phyloP scores from a whole-genome alignment of 495 filamentous ascomycete species.

The Clohesyomyces aquaticus region DNA sequence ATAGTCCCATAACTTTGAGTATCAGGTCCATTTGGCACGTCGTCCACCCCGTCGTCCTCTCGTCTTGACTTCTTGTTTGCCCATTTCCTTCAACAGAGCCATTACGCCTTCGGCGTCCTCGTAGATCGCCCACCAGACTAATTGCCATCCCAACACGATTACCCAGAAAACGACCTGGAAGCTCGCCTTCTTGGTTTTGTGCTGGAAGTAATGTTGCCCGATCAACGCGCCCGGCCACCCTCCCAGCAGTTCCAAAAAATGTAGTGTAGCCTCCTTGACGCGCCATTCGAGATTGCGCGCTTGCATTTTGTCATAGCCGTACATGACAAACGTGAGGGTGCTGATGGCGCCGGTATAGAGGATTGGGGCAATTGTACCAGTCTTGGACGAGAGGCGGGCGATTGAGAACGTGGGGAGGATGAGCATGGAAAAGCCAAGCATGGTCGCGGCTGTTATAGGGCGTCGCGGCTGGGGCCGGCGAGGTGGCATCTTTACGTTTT shows the following conservation, averaged over 20 bases:
- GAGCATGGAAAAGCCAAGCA: neutral
- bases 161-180: conserved; percentile 35
- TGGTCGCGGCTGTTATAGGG: neutral
- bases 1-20: no score
- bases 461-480: neutral
- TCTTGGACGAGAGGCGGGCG: neutral
- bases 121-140: conserved; percentile 31
- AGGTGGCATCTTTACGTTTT: neutral
- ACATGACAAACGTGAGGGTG: conserved; percentile 33
- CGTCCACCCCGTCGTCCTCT: neutral
- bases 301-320: conserved; percentile 38
- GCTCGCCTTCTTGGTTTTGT: conserved; percentile 36
- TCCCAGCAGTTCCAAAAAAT: conserved; percentile 31
- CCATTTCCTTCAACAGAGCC: neutral
- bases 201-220: conserved; percentile 35
- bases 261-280: conserved; percentile 31
- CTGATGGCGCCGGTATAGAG: conserved; percentile 25
- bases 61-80: neutral
- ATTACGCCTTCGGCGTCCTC: neutral
- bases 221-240: conserved; percentile 39
- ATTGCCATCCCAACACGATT: conserved; percentile 32
- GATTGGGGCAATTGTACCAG: neutral
- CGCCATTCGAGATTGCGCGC: conserved; percentile 30
- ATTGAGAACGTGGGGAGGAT: neutral
- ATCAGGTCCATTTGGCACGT: no score